phyloP scores from a whole-genome alignment of 225 moss, liverwort and hornwort species.

The Antitrichia curtipendula region DNA sequence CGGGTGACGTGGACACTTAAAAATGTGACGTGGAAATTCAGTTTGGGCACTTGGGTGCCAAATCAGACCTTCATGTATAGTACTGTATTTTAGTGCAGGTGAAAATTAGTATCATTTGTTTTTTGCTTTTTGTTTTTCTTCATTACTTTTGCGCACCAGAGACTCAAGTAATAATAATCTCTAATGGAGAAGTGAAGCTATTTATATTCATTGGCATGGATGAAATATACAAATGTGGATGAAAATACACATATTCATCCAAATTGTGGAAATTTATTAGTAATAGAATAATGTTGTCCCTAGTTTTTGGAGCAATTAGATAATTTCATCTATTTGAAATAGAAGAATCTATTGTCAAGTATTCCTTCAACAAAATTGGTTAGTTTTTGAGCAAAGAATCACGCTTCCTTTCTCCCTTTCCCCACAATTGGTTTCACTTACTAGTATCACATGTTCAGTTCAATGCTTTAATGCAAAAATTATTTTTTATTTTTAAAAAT shows the following conservation, averaged over 20 bases:
- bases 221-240: background rate
- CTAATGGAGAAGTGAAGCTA: background rate
- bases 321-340: background rate
- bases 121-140: background rate
- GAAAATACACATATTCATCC: background rate
- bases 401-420: too few relatives aligned
- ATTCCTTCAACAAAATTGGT: background rate
- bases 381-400: too few relatives aligned
- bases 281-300: background rate
- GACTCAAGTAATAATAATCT: background rate
- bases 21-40: too few relatives aligned
- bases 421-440: rapidly evolving
- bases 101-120: background rate
- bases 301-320: background rate
- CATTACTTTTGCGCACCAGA: background rate
- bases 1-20: too few relatives aligned
- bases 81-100: too few relatives aligned
- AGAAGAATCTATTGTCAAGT: background rate
- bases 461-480: background rate
- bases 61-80: too few relatives aligned
- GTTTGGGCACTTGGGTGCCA: too few relatives aligned
- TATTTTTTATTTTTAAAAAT: background rate
- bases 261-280: background rate
- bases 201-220: background rate
- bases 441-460: background rate